Percentiles rank a stretch among this genome's conserved stretches.
These are phyloP conservation scores for Anastatica hierochuntica DNA, from an alignment of 345 rosid genomes.

Conservation along the genomic window DNA sequence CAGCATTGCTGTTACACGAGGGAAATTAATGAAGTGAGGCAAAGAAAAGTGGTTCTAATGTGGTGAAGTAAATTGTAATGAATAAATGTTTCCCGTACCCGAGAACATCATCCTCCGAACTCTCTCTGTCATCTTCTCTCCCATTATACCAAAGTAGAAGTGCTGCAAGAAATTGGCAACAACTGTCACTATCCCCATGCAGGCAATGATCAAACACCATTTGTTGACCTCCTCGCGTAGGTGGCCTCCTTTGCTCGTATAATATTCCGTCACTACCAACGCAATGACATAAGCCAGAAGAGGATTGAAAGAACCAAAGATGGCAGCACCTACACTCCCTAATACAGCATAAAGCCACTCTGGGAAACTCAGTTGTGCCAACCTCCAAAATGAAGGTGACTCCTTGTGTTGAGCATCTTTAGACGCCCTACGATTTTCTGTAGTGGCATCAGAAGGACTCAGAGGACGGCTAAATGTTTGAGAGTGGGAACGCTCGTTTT, in stretches of 20 bases:
- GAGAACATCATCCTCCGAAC: slow-evolving; percentile 99
- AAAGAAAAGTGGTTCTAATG: no score
- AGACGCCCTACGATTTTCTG: slow-evolving; percentile 36
- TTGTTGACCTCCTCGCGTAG: slow-evolving; percentile 66
- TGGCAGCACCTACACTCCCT: slow-evolving; percentile 97
- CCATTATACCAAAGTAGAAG: slow-evolving; percentile 98
- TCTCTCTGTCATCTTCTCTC: slow-evolving; percentile 98
- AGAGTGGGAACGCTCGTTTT: slow-evolving; percentile 96
- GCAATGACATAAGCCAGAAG: slow-evolving; percentile 93
- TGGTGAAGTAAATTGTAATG: not conserved
- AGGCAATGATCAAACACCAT: slow-evolving; percentile 97
- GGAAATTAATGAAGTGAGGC: slow-evolving; percentile 13
- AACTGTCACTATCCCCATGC: slow-evolving; percentile 97
- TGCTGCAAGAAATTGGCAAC: slow-evolving; percentile 97
- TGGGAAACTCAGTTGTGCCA: slow-evolving; percentile 88
- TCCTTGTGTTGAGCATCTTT: slow-evolving; percentile 45
- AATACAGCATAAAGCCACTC: slow-evolving; percentile 98
- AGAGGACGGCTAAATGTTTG: slow-evolving; percentile 93
- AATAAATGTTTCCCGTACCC: slow-evolving; percentile 37
- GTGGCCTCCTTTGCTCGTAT: slow-evolving; percentile 34
- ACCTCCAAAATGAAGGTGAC: slow-evolving; percentile 83
- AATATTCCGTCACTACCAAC: slow-evolving; percentile 72
- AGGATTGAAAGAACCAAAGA: slow-evolving; percentile 97
- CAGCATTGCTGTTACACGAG: slow-evolving; percentile 73
- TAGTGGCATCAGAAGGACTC: slow-evolving; percentile 65